Evolutionary conservation across 2,329 filamentous ascomycete species (phyloP).

Genomic region (Cladophialophora chaetospira): DNA sequence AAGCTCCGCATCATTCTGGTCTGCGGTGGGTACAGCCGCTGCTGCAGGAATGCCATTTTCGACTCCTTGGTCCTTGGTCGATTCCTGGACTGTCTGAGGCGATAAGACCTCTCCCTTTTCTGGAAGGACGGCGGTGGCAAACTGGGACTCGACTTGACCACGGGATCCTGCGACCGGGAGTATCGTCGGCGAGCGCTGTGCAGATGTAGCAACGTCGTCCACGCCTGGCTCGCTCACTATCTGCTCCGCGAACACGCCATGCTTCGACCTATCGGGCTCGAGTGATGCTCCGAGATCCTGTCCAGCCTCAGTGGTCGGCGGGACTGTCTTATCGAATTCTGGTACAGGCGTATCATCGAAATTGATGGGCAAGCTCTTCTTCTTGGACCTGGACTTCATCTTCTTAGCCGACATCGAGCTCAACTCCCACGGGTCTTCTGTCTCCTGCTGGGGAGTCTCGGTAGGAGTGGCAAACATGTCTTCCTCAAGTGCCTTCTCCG

Average conservation of each 20-base stretch:
- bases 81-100: too few relatives aligned
- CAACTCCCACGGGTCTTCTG: constrained; percentile 10
- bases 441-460: background rate
- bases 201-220: background rate
- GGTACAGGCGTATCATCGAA: constrained; percentile 11
- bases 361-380: constrained; percentile 5
- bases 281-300: too few relatives aligned
- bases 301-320: background rate
- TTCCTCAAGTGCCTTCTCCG: background rate
- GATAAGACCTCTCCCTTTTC: too few relatives aligned
- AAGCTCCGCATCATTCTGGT: too few relatives aligned
- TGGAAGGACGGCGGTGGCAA: too few relatives aligned
- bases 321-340: background rate
- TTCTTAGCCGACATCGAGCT: constrained; percentile 23
- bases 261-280: background rate
- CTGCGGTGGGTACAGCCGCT: too few relatives aligned
- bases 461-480: background rate
- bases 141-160: background rate
- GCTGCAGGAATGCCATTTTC: too few relatives aligned
- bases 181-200: background rate
- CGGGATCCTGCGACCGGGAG: background rate
- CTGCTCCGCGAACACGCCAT: background rate
- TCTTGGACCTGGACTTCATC: constrained; percentile 22
- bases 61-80: too few relatives aligned
- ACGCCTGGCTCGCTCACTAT: background rate